Percentiles rank a stretch among this genome's conserved stretches.
These are phyloP conservation scores for Acer yangbiense DNA, from an alignment of 345 rosid species.

Conservation along the genomic window DNA sequence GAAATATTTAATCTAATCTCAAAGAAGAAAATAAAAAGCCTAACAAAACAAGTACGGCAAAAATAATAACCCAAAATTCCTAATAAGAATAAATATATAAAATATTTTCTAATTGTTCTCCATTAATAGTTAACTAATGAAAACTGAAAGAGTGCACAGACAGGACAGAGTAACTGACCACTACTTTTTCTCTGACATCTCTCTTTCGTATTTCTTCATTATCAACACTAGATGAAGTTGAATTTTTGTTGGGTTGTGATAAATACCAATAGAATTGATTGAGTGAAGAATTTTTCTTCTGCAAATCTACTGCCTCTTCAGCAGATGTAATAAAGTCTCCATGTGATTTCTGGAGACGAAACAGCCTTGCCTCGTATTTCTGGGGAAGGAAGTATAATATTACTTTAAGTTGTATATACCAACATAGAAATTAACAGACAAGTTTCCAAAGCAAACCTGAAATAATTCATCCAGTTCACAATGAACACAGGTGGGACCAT, in stretches of 20 bases:
- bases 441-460: conserved; percentile 51
- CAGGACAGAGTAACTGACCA: conserved; percentile 59
- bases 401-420: conserved; percentile 10
- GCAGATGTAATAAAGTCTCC: conserved; percentile 71
- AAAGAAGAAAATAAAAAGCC: too few relatives aligned
- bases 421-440: conserved; percentile 14
- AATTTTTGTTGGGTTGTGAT: conserved; percentile 49
- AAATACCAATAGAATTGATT: conserved; percentile 82
- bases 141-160: conserved; percentile 1
- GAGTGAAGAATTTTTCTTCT: conserved; percentile 73
- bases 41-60: neutral
- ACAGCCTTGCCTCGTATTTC: conserved; percentile 92
- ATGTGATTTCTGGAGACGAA: conserved; percentile 69
- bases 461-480: conserved; percentile 87
- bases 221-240: conserved; percentile 34
- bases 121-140: neutral
- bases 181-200: conserved; percentile 61
- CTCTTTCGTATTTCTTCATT: conserved; percentile 57
- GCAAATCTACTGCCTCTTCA: conserved; percentile 77
- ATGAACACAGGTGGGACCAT: conserved; percentile 81
- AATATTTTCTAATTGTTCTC: conserved; percentile 2
- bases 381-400: conserved; percentile 32
- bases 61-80: neutral
- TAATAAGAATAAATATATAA: neutral
- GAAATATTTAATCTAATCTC: neutral